phyloP scores from a whole-genome alignment of 2,329 filamentous ascomycete species.

The Beauveria caledonica region DNA sequence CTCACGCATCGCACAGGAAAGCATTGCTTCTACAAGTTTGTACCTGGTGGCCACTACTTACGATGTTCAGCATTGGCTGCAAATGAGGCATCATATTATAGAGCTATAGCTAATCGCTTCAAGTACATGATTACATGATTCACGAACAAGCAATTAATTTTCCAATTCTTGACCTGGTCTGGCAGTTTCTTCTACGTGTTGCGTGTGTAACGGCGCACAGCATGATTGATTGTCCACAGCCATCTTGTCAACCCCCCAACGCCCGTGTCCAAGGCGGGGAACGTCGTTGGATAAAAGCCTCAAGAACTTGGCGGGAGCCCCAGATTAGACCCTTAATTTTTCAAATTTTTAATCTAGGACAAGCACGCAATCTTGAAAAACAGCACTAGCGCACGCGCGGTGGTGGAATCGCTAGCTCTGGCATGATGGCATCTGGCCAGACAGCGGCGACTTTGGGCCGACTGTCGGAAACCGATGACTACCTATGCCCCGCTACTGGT shows the following conservation, averaged over 20 bases:
- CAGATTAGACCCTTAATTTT: neutral
- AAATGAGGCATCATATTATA: neutral
- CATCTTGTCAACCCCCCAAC: neutral
- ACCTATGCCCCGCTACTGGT: neutral
- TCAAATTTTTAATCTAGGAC: neutral
- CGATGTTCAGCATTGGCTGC: neutral
- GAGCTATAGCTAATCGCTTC: neutral
- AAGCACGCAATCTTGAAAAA: conserved; percentile 11
- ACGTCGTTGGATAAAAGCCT: neutral
- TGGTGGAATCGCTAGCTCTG: neutral
- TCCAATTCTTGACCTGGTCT: neutral
- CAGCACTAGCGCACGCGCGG: neutral
- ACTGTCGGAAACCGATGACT: conserved; percentile 9
- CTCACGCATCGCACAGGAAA: neutral
- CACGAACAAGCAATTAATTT: neutral
- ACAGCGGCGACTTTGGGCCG: neutral
- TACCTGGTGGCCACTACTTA: neutral
- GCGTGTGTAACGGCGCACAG: neutral
- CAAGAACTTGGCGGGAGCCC: neutral
- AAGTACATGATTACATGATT: neutral
- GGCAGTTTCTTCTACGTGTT: neutral
- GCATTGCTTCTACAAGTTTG: neutral
- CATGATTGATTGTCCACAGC: too few relatives aligned
- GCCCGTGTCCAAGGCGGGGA: conserved; percentile 14
- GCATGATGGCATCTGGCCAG: neutral